Conservation (phyloP, 345 rosid genomes). For the Viola odorata region DNA sequence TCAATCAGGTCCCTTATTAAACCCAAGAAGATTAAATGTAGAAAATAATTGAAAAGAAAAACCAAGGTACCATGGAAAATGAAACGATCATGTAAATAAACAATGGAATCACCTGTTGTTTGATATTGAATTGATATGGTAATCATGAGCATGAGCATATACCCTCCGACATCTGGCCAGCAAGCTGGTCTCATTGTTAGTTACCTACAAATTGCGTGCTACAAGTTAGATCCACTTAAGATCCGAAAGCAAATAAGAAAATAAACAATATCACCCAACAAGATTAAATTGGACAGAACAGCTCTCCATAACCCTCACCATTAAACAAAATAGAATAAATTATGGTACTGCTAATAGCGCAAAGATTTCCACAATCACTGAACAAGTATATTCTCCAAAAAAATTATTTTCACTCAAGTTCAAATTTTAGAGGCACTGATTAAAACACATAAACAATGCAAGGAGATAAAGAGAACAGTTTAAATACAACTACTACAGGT, state of each 20-base stretch:
- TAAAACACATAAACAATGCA: neutral
- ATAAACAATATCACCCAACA: neutral
- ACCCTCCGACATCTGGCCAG: conserved; percentile 93
- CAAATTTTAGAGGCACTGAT: neutral
- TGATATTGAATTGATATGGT: conserved; percentile 96
- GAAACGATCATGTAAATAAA: neutral
- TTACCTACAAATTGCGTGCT: conserved; percentile 43
- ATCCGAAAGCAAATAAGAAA: conserved; percentile 1
- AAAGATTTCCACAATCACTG: too few species aligned
- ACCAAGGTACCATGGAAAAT: neutral
- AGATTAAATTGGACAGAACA: too few species aligned
- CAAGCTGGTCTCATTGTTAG: conserved; percentile 71
- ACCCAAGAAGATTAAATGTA: neutral
- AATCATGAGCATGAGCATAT: conserved; percentile 98
- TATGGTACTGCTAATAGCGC: too few species aligned
- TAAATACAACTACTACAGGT: conserved; percentile 77
- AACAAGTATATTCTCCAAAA: too few species aligned
- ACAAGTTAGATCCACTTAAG: conserved; percentile 13
- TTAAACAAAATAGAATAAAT: too few species aligned
- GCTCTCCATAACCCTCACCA: neutral
- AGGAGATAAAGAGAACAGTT: neutral
- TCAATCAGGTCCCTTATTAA: neutral
- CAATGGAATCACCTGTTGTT: conserved; percentile 63
- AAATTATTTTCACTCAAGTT: too few species aligned
- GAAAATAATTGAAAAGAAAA: neutral